phyloP scores from a whole-genome alignment of 1,284 basidiomycete species.

The Limonomyces culmigenus region DNA sequence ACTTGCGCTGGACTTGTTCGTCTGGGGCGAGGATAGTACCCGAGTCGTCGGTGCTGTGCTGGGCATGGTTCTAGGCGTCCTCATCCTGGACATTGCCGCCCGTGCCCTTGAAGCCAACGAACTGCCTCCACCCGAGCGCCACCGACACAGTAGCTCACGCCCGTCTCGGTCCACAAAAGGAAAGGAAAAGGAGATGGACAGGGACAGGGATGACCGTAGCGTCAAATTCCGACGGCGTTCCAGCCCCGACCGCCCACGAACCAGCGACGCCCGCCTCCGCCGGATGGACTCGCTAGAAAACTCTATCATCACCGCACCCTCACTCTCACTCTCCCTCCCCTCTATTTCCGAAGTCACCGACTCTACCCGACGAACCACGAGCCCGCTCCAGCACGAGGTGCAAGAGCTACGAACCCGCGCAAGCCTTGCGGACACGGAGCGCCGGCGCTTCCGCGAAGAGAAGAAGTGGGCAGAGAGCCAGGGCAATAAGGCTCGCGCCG shows the following conservation, averaged over 20 bases:
- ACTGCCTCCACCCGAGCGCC: background rate
- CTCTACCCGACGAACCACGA: conserved; percentile 29
- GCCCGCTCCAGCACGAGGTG: conserved; percentile 53
- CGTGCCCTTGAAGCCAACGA: conserved; percentile 34
- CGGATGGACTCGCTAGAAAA: conserved; percentile 6
- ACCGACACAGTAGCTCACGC: background rate
- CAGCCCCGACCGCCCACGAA: conserved; percentile 9
- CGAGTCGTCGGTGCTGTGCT: conserved; percentile 39
- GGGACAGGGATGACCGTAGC: background rate
- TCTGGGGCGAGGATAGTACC: conserved; percentile 26
- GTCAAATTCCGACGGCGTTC: conserved; percentile 7
- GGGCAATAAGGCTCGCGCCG: conserved; percentile 53
- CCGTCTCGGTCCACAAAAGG: too few relatives aligned
- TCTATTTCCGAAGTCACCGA: conserved; percentile 29
- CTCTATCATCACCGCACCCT: conserved; percentile 9
- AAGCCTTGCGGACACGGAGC: conserved; percentile 63
- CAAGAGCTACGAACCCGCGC: conserved; percentile 55
- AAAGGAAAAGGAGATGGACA: too few relatives aligned
- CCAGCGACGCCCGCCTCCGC: conserved; percentile 6
- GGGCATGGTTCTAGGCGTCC: conserved; percentile 43
- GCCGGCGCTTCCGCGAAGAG: conserved; percentile 66
- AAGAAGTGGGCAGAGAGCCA: conserved; percentile 67
- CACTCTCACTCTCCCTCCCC: conserved; percentile 30
- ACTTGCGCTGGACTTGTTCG: conserved; percentile 39
- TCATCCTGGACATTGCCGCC: conserved; percentile 48